Percentiles rank a stretch among this genome's conserved stretches.
phyloP scores from a whole-genome alignment of 2,329 filamentous ascomycete species.

The Cladorrhinum sp. region DNA sequence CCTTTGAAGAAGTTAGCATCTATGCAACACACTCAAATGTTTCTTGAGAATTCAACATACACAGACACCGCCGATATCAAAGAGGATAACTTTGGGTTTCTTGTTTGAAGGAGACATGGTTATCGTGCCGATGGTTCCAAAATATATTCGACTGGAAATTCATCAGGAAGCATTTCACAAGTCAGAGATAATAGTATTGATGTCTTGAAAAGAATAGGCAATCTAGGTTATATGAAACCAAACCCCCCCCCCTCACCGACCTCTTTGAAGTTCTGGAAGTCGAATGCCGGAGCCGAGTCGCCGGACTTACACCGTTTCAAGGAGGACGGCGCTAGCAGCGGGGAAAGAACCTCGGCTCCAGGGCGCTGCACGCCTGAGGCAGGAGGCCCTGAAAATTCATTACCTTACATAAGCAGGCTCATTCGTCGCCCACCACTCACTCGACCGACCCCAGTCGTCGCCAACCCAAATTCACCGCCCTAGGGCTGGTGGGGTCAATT shows the following conservation, averaged over 20 bases:
- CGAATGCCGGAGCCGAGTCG: slow-evolving; percentile 6
- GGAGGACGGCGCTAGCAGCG: background rate
- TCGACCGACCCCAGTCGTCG: slow-evolving; percentile 28
- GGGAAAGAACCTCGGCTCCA: slow-evolving; percentile 25
- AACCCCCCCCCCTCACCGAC: background rate
- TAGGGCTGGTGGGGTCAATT: slow-evolving; percentile 35
- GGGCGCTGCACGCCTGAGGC: background rate
- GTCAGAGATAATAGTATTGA: background rate
- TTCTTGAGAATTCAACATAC: slow-evolving; percentile 55
- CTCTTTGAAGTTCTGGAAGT: background rate
- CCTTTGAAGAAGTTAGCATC: slow-evolving; percentile 49
- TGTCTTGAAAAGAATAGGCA: background rate
- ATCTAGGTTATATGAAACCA: background rate
- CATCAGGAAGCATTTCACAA: slow-evolving; percentile 23
- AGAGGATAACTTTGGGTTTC: slow-evolving; percentile 71
- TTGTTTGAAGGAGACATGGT: slow-evolving; percentile 44
- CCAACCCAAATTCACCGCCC: slow-evolving; percentile 32
- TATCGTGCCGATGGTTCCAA: slow-evolving; percentile 30
- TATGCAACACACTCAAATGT: background rate
- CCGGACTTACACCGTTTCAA: background rate
- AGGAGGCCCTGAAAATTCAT: background rate
- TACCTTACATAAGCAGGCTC: slow-evolving; percentile 8
- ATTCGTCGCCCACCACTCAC: slow-evolving; percentile 16
- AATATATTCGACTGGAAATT: slow-evolving; percentile 31
- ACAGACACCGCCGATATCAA: slow-evolving; percentile 96